Conservation (phyloP, 2,329 filamentous ascomycete species). For the Alternaria hordeiaustralica region DNA sequence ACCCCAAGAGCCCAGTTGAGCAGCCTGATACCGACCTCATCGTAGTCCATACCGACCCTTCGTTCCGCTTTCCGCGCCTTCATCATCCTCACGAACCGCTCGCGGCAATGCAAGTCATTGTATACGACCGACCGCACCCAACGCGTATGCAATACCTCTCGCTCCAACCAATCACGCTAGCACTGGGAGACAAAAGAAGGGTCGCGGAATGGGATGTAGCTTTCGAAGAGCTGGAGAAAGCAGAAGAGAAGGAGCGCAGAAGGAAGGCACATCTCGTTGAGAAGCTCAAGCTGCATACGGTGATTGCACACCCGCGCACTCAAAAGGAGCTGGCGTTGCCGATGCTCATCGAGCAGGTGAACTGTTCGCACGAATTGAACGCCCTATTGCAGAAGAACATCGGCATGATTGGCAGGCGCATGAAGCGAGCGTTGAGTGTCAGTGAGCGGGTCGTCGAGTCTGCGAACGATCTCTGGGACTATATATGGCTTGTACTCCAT, state of each 20-base stretch:
- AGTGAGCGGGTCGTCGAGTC: slow-evolving; percentile 94
- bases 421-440: slow-evolving; percentile 86
- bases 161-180: slow-evolving; percentile 84
- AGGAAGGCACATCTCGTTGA: slow-evolving; percentile 74
- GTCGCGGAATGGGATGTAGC: slow-evolving; percentile 49
- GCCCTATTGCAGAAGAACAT: slow-evolving; percentile 87
- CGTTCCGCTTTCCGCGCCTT: slow-evolving; percentile 70
- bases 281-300: slow-evolving; percentile 87
- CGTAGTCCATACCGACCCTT: slow-evolving; percentile 62
- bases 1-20: slow-evolving; percentile 60
- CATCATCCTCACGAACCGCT: slow-evolving; percentile 69
- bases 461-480: slow-evolving; percentile 82
- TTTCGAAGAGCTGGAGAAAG: slow-evolving; percentile 66
- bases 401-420: slow-evolving; percentile 79
- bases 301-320: slow-evolving; percentile 76
- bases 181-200: slow-evolving; percentile 69
- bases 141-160: slow-evolving; percentile 96
- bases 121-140: slow-evolving; percentile 86
- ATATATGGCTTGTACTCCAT: slow-evolving; percentile 71
- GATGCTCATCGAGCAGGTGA: slow-evolving; percentile 89
- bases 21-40: slow-evolving; percentile 72
- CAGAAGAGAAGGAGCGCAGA: slow-evolving; percentile 71
- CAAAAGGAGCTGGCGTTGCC: slow-evolving; percentile 82
- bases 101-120: slow-evolving; percentile 81
- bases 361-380: slow-evolving; percentile 92